A percentile compares a stretch with the other conserved stretches of the same genome.
Conservation (phyloP, 2,329 filamentous ascomycete species). For the Trichoderma sp. region DNA sequence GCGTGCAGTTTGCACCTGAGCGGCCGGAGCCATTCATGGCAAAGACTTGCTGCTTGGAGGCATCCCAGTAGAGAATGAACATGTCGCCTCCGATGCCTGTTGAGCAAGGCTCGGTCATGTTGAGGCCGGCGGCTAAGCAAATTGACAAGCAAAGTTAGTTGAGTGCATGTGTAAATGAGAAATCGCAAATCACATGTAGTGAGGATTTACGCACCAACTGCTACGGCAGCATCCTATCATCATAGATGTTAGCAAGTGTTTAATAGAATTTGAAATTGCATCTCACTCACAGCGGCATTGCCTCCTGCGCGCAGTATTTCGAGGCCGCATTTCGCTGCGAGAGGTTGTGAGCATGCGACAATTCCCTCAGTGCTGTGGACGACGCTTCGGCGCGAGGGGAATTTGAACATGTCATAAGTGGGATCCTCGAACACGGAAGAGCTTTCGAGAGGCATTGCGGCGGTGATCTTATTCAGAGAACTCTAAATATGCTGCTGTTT, state of each 20-base stretch:
- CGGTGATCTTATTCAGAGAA: neutral
- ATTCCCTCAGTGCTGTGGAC: conserved; percentile 93
- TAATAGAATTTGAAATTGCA: neutral
- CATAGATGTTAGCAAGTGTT: neutral
- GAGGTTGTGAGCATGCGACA: conserved; percentile 82
- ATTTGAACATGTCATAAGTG: conserved; percentile 57
- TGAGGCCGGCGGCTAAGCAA: conserved; percentile 74
- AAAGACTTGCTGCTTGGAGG: conserved; percentile 74
- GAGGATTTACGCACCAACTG: conserved; percentile 59
- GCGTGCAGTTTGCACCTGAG: conserved; percentile 64
- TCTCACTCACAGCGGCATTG: conserved; percentile 75
- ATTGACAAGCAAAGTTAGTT: neutral
- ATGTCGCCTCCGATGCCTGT: conserved; percentile 97
- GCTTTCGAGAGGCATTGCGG: conserved; percentile 45
- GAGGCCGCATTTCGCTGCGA: conserved; percentile 85
- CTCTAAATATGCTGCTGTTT: neutral
- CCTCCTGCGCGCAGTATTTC: conserved; percentile 82
- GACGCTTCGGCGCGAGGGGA: conserved; percentile 80
- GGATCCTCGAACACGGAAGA: conserved; percentile 47
- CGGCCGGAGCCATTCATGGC: conserved; percentile 94
- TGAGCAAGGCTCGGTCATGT: conserved; percentile 87
- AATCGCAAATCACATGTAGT: neutral
- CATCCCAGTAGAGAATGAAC: conserved; percentile 92
- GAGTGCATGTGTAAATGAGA: neutral
- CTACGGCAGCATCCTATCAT: conserved; percentile 85